Base-by-base conservation (phyloP, 2,329 filamentous ascomycete genomes). In the Colletotrichum sp. region DNA sequence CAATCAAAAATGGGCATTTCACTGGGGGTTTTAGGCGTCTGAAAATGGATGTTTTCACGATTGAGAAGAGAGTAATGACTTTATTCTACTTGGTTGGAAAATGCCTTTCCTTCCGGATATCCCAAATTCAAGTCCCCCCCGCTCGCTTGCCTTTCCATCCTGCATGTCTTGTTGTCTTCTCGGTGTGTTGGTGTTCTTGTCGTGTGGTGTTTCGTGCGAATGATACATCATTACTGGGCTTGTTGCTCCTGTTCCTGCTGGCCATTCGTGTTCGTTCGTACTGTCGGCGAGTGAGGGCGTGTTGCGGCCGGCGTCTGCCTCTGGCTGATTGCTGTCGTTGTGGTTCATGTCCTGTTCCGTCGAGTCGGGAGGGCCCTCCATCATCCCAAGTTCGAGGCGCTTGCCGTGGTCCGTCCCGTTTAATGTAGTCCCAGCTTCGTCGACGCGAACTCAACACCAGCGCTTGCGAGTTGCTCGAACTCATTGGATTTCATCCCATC, bases 1-100 rank as follows among this genome's bases (percentile, higher is more conserved):
- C 61, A 38, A 58, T 26, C 15, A 52, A 52, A 48, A 52, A 52
- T 52, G 43, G 43, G 43, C 43, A 52, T 52, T 52, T 52, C 43
- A 52, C n/a, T 52, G n/a, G 67, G 67, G 71, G 65, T 64, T 63
- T 18, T 73, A 73, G 71, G 71, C 71, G 71, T 73, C 67, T 73
- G 71, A 73, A 73, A 73, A 73, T 63, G 71, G 67, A 63, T 68
- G 10, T 52, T 52, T 52, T 52, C 43, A 52, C 43, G 43, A 52
- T 52, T 52, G 43, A 52, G 43, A 52, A 52, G 43, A 52, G 43
- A 52, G 43, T 52, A 52, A 52, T 52, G 43, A 52, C 43, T 52
- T 48, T 21, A 52, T 52, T 52, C 43, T 52, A 0, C n/a, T 52
- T 52, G 43, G 43, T 52, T 52, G 43, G 43, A 52, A 52, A 21